Base-by-base conservation (phyloP, 768 basidiomycete genomes). In the Lactifluus hygrophoroides region DNA sequence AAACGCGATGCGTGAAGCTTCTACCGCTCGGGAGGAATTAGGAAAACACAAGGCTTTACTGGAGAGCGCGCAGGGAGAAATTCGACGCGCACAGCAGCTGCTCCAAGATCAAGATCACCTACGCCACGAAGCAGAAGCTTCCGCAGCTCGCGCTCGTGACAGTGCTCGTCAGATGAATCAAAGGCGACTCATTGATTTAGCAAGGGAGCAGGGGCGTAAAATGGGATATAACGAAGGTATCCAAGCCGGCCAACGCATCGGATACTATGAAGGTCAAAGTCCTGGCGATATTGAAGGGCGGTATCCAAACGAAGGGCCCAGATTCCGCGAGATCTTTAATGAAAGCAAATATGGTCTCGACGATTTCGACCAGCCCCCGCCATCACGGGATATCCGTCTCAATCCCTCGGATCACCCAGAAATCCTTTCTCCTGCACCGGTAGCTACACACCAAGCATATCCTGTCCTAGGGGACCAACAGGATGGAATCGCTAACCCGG, bases 1-100 rank as follows among this genome's bases (percentile, higher is more conserved):
- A 7, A 66, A 67, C 13, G 67, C 76, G 1, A 74, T 77, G 60
- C 72, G 72, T 21, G 75, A 78, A 3, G 62, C 69, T 0, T 68
- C 71, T 13, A 68, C 72, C 35, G 67, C 70, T 3, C 66, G 67
- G 43, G 75, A 78, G 61, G 78, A 80, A 59, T 68, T 80, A 37
- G 72, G 70, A 49, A 55, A 76, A 60, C 77, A 79, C 68, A 76
- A 77, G 64, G 52, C 74, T 7, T 75, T 79, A 58, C 70, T 76
- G 50, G 73, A 75, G 17, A 75, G 70, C 58, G 77, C 77, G 0
- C 75, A 77, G 60, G 68, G 70, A 30, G 76, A 79, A 60, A 74
- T 80, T 27, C 66, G 68, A 43, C 70, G 74, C 2, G 77, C 75
- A 0, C 74, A 77, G 51, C 72, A 72, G 25, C 70, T 77, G 38